Evolutionary conservation across 2,329 filamentous ascomycete genomes (phyloP).

Genomic region (Pseudogymnoascus verrucosus): DNA sequence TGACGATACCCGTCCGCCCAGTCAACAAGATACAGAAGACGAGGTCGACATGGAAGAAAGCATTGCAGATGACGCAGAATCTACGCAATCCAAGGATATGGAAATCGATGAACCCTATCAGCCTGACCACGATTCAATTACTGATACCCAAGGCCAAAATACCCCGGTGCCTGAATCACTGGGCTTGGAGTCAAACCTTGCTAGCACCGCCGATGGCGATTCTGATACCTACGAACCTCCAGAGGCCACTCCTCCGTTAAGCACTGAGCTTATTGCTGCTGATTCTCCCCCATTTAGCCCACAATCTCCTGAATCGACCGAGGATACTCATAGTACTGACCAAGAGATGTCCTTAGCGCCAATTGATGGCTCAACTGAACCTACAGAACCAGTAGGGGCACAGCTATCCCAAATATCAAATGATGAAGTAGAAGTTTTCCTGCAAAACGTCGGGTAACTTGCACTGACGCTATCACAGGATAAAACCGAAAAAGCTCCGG

Average conservation of each 20-base stretch:
- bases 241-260: slow-evolving; percentile 28
- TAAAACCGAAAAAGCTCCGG: neutral
- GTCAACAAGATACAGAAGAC: slow-evolving; percentile 13
- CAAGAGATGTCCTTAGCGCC: neutral
- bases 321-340: neutral
- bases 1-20: neutral
- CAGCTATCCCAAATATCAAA: neutral
- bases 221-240: slow-evolving; percentile 52
- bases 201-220: slow-evolving; percentile 17
- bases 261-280: slow-evolving; percentile 13
- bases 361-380: neutral
- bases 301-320: slow-evolving; percentile 26
- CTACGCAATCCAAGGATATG: neutral
- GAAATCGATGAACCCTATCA: neutral
- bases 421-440: slow-evolving; percentile 6
- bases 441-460: neutral
- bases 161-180: neutral
- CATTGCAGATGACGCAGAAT: neutral
- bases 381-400: neutral
- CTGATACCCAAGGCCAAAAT: neutral
- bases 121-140: neutral
- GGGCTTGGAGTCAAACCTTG: neutral
- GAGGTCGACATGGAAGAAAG: slow-evolving; percentile 12
- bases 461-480: slow-evolving; percentile 4
- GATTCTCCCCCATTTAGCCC: slow-evolving; percentile 36